Evolutionary conservation across 2,329 filamentous ascomycete genomes (phyloP).

Genomic region (Thielaviopsis cerberus): DNA sequence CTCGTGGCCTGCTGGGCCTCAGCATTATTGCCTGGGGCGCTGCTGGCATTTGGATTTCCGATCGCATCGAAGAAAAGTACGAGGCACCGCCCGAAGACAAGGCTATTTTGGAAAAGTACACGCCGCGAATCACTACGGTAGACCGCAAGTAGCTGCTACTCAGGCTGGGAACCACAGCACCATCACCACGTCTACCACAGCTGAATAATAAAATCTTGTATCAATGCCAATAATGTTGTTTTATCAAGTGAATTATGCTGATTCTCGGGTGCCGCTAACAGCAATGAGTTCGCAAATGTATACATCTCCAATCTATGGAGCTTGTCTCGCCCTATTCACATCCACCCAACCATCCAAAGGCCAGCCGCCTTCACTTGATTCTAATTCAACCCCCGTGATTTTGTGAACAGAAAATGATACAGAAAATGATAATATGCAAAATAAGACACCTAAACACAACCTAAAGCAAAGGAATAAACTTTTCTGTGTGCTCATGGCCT

Average conservation of each 20-base stretch:
- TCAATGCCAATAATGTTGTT: not conserved
- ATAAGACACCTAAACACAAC: not conserved
- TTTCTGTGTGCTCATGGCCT: not conserved
- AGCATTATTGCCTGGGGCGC: constrained; percentile 61
- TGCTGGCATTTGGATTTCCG: constrained; percentile 53
- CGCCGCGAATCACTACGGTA: constrained; percentile 44
- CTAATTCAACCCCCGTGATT: not conserved
- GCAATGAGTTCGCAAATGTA: not conserved
- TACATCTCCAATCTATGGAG: not conserved
- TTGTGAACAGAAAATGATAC: constrained; percentile 2
- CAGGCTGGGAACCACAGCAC: not conserved
- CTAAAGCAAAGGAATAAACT: not conserved
- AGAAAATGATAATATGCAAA: constrained; percentile 2
- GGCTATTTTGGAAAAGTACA: constrained; percentile 39
- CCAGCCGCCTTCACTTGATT: not conserved
- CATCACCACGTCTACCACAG: not conserved
- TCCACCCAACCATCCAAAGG: not conserved
- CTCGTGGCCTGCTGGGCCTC: constrained; percentile 52
- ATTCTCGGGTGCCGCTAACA: not conserved
- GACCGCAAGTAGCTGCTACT: constrained; percentile 22
- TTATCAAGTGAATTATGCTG: not conserved
- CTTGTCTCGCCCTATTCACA: not conserved
- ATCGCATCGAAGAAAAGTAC: constrained; percentile 53
- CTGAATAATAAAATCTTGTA: not conserved
- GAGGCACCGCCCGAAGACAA: constrained; percentile 59